A percentile compares a stretch with the other conserved stretches of the same genome.
These are phyloP conservation scores for Fusarium protoensiforme DNA, from an alignment of 2,329 filamentous ascomycete species.

Conservation along the genomic window DNA sequence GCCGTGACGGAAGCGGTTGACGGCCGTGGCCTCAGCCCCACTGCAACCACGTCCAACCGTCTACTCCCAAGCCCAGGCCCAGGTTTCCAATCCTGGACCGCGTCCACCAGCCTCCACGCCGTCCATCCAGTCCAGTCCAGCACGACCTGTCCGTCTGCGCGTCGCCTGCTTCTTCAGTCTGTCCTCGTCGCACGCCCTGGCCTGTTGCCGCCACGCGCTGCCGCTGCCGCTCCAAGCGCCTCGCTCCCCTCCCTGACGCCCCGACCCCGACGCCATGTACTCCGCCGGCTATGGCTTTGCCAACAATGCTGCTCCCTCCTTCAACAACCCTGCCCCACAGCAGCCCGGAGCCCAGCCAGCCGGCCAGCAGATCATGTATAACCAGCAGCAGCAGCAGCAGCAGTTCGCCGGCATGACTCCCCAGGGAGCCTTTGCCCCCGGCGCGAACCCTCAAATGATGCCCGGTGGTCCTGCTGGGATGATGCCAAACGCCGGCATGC, in stretches of 20 bases:
- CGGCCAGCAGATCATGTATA: slow-evolving; percentile 69
- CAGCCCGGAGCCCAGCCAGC: slow-evolving; percentile 53
- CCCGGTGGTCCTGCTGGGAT: slow-evolving; percentile 65
- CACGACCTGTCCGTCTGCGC: background rate
- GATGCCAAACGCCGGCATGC: slow-evolving; percentile 72
- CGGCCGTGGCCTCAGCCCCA: slow-evolving; percentile 34
- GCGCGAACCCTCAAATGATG: slow-evolving; percentile 67
- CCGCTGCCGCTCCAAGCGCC: slow-evolving; percentile 35
- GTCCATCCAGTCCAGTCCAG: background rate
- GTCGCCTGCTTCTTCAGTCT: slow-evolving; percentile 23
- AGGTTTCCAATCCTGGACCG: slow-evolving; percentile 43
- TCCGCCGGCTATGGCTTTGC: slow-evolving; percentile 65
- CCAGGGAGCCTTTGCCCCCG: slow-evolving; percentile 62
- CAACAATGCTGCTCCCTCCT: slow-evolving; percentile 63
- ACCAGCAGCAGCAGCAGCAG: slow-evolving; percentile 64
- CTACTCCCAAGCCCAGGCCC: slow-evolving; percentile 21
- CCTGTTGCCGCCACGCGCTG: slow-evolving; percentile 7
- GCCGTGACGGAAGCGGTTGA: slow-evolving; percentile 34
- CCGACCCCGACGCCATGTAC: slow-evolving; percentile 57
- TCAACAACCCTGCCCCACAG: slow-evolving; percentile 57
- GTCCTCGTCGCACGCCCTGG: slow-evolving; percentile 19
- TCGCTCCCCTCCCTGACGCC: slow-evolving; percentile 22
- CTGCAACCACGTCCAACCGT: slow-evolving; percentile 37
- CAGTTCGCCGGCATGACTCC: slow-evolving; percentile 65
- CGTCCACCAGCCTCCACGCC: slow-evolving; percentile 41